Conservation (phyloP, 306 rosid species). For the Vigna radiata region DNA sequence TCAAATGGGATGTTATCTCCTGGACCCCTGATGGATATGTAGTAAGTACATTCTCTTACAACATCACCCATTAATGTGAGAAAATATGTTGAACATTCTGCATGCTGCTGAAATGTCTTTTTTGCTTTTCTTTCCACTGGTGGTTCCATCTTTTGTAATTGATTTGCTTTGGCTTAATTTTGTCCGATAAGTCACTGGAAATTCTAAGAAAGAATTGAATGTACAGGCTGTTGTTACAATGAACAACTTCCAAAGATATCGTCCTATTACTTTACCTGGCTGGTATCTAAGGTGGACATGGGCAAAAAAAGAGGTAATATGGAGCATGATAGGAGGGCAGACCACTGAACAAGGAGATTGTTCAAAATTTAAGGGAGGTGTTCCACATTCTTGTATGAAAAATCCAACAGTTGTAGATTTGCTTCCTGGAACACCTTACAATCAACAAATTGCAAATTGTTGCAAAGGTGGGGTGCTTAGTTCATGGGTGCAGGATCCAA, state of each 20-base stretch:
- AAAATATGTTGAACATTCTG: not conserved
- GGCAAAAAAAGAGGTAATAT: constrained; percentile 82
- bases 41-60: constrained; percentile 54
- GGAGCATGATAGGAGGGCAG: constrained; percentile 85
- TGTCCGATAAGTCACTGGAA: constrained; percentile 5
- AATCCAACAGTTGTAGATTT: constrained; percentile 75
- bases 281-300: constrained; percentile 86
- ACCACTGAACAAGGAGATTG: constrained; percentile 92
- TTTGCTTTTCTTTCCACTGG: constrained; percentile 29
- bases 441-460: constrained; percentile 79
- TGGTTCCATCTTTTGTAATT: not conserved
- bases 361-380: constrained; percentile 61
- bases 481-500: constrained; percentile 78
- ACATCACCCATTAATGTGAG: not conserved
- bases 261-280: constrained; percentile 77
- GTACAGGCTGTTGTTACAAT: constrained; percentile 75
- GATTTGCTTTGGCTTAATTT: constrained; percentile 24
- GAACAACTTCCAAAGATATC: constrained; percentile 78
- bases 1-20: constrained; percentile 75
- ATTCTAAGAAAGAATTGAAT: constrained; percentile 44
- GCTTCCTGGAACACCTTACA: constrained; percentile 87
- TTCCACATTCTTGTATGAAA: constrained; percentile 77
- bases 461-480: constrained; percentile 87
- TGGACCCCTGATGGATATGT: constrained; percentile 89
- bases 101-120: not conserved